These are phyloP conservation scores for Zymoseptoria passerinii DNA, from an alignment of 2,329 filamentous ascomycete genomes.

Conservation along the genomic window DNA sequence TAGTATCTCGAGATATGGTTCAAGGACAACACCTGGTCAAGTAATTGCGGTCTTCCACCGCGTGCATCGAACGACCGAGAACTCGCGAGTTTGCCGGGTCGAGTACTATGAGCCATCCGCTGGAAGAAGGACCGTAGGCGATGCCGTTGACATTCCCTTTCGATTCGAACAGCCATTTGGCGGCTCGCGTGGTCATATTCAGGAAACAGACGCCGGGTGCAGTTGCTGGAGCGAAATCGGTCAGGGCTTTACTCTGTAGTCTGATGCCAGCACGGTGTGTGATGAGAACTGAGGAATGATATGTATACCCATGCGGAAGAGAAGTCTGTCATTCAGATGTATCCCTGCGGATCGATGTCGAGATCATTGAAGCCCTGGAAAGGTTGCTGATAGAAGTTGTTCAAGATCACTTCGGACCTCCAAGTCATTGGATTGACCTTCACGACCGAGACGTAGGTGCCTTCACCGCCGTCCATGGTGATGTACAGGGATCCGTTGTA, in stretches of 20 bases:
- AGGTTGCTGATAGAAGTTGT: constrained; percentile 51
- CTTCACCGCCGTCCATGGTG: constrained; percentile 7
- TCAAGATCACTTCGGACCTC: constrained; percentile 35
- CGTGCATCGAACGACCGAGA: constrained; percentile 16
- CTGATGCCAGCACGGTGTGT: neutral
- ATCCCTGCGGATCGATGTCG: constrained; percentile 39
- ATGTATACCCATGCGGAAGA: constrained; percentile 11
- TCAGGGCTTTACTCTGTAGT: constrained; percentile 4
- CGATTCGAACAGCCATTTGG: constrained; percentile 3
- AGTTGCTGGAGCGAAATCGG: constrained; percentile 5
- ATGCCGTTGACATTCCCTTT: constrained; percentile 11
- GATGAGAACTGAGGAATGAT: constrained; percentile 30
- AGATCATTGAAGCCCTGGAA: constrained; percentile 54
- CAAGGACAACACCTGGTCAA: neutral
- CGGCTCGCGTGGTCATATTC: constrained; percentile 4
- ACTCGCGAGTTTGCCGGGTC: constrained; percentile 29
- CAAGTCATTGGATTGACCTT: constrained; percentile 4
- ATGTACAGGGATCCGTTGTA: constrained; percentile 13
- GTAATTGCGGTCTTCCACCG: constrained; percentile 1
- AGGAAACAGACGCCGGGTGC: neutral
- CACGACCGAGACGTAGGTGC: constrained; percentile 7
- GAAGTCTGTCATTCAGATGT: constrained; percentile 19
- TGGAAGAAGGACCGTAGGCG: constrained; percentile 6
- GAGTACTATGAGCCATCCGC: constrained; percentile 1
- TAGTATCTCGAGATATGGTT: constrained; percentile 6